Conservation (phyloP, 768 basidiomycete genomes). For the Termitomyces sp. region DNA sequence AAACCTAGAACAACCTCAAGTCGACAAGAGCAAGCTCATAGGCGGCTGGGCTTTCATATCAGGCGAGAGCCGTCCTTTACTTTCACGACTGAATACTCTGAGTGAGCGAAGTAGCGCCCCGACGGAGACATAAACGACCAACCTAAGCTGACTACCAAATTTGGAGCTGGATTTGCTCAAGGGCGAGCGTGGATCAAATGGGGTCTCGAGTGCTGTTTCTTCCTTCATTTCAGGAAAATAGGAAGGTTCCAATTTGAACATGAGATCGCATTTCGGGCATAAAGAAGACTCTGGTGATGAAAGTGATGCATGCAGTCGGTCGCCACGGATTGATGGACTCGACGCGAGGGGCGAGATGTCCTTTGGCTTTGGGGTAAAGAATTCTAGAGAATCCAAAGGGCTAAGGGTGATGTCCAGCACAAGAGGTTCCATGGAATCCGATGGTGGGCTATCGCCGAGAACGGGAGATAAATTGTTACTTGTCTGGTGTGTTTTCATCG, state of each 20-base stretch:
- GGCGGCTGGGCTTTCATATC: background rate
- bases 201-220: background rate
- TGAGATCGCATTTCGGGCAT: background rate
- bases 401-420: slow-evolving; percentile 13
- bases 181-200: slow-evolving; percentile 14
- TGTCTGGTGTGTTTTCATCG: background rate
- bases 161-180: background rate
- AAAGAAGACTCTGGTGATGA: background rate
- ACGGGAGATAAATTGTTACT: background rate
- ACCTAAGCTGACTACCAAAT: background rate
- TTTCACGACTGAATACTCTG: background rate
- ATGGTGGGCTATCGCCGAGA: background rate
- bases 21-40: background rate
- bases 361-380: slow-evolving; percentile 9
- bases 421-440: background rate
- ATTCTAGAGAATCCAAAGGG: slow-evolving; percentile 17
- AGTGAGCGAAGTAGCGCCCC: background rate
- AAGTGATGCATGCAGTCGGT: slow-evolving; percentile 4
- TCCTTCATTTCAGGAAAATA: background rate
- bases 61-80: slow-evolving; percentile 7
- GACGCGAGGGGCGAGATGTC: background rate
- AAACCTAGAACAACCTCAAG: background rate
- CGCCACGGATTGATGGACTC: slow-evolving; percentile 5
- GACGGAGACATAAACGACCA: background rate
- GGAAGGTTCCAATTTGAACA: background rate